Evolutionary conservation across 1,284 basidiomycete genomes (phyloP), one percentile per base, ranked within the genome.

Genomic region (Mycena citricolor): DNA sequence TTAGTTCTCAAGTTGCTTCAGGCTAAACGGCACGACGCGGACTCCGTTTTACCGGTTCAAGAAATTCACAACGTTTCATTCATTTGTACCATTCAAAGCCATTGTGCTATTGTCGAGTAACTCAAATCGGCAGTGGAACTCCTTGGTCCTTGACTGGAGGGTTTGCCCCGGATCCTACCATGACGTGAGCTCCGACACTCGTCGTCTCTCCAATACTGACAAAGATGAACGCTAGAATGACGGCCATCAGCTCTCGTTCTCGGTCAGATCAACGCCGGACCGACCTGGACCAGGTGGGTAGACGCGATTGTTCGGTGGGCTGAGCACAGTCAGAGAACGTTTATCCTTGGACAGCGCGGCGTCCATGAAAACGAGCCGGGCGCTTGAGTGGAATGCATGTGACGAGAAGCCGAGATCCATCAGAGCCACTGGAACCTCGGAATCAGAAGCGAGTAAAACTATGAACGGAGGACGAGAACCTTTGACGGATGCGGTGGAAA

Each of bases 231-330:
- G 32, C 50, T 52, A 29, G n/a, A n/a, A 25, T 34, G 20, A 32
- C 21, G 23, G 40, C 32, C 12, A 42, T n/a, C n/a, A n/a, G n/a
- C n/a, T n/a, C n/a, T n/a, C n/a, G n/a, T n/a, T n/a, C n/a, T n/a
- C n/a, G n/a, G n/a, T n/a, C n/a, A n/a, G n/a, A n/a, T n/a, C n/a
- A n/a, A n/a, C n/a, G n/a, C n/a, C n/a, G 26, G 93, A 59, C 74
- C 80, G 88, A 8, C 79, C 90, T 4, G 88, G 88, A 5, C 91
- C 90, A 40, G 88, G 86, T 8, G 86, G 86, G 54, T 90, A 88
- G 10, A 90, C 63, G 29, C 70, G 68, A 6, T 70, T 72, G 49
- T 77, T 70, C 2, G 83, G 81, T 2, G 87, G 89, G 2, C 76
- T 81, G 1, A 59, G 68, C 12, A 84, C 57, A 3, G 59, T 67